Evolutionary conservation across 768 basidiomycete genomes (phyloP), one percentile per base, ranked within the genome.

Genomic region (Leucosporidium creatinivorum): DNA sequence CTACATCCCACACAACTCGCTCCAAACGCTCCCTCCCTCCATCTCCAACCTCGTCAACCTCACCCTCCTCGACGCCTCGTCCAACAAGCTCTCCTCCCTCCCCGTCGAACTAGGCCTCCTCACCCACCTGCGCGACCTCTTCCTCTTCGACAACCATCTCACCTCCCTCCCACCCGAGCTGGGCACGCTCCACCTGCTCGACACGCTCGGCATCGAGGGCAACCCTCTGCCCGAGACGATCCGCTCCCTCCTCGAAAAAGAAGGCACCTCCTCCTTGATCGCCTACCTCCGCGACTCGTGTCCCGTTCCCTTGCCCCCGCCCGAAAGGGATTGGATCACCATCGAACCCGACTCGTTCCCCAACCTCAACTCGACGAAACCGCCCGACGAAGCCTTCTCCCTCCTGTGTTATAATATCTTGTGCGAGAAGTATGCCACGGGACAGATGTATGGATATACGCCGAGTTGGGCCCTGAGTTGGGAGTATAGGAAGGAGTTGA

Each of bases 401-500:
- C 83, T 89, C 36, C 80, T 97, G 23, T 88, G 84, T 77, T 97
- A 91, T 83, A 99, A 99, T 79, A 93, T 98, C 69, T 85, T 99
- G 17, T 93, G 90, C 78, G 90, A 94, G 76, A 85, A 85, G 76
- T 89, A 85, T 74, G 96, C 96, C 19, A 93, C 93, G 36, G 85
- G 88, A 73, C 82, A 85, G 71, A 79, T 93, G 77, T 99, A 98
- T 77, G 92, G 91, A 1, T 99, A 99, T 79, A 98, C 96, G 0
- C 96, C 96, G 1, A 83, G 86, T 1, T 98, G 96, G 94, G 96
- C 96, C 0, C 81, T 99, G 49, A 81, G 85, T n/a, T 99, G 96
- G 96, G 85, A 88, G 55, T 97, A 93, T 76, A 85, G 96, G 67
- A 92, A 89, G 79, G 88, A 90, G 62, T 80, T 88, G 66, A 91